Base-by-base conservation (phyloP, 2,329 filamentous ascomycete genomes). In the Grosmannia penicillata region DNA sequence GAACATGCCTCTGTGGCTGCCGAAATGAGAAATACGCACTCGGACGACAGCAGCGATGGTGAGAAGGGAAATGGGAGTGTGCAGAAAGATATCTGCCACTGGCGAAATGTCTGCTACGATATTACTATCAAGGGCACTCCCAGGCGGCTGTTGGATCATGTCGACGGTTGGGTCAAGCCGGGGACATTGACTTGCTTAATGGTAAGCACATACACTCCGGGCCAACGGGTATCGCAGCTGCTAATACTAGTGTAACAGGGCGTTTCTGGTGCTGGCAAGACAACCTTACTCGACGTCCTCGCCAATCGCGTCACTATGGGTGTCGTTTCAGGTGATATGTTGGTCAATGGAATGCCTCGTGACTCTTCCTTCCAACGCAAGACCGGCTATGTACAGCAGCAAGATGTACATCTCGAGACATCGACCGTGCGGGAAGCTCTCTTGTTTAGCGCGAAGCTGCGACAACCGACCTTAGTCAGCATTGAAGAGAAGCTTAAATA, bases 141-240 rank as follows among this genome's bases (percentile, higher is more conserved):
- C 2, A 72, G 85, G 14, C 75, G 79, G 31, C 82, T 95, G 50
- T 63, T 95, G 42, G 78, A 94, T 49, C 66, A 91, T 45, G 82
- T 94, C 11, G 82, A 93, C 52, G 87, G 87, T 26, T 95, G 84
- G 82, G 85, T 95, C 43, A 91, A 93, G 58, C 87, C 87, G 4
- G 87, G 87, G 43, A 93, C 84, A 14, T 57, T 93, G 38, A 94
- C 86, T 11, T 86, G 84, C 28, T 66, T 93, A 4, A 94, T 94
- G 86, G 73, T 68, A 10, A 42, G 43, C 22, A 10, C 5, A 9
- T 10, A 18, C 5, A 8, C 18, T 22, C 6, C 15, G 19, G 11
- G 8, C 2, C 7, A 5, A 4, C 18, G 10, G 17, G 15, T 8
- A 15, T 30, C 13, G 11, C 22, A 14, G 6, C 14, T 11, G 10